A percentile compares a stretch with the other conserved stretches of the same genome.
phyloP scores from a whole-genome alignment of 345 rosid species.

The Xanthoceras sorbifolium region DNA sequence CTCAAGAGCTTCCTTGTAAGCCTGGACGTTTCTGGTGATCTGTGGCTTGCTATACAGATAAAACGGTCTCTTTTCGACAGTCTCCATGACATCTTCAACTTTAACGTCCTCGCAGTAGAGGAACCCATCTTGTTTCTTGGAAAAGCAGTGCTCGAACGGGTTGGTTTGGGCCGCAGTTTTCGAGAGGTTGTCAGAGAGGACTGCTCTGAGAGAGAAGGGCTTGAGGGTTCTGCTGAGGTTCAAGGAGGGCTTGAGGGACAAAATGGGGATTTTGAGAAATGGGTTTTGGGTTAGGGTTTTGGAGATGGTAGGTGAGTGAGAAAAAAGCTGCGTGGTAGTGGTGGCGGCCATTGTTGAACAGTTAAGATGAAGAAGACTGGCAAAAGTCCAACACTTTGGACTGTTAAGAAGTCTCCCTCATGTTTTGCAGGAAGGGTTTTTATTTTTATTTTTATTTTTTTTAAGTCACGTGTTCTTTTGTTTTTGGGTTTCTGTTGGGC shows the following conservation, averaged over 20 bases:
- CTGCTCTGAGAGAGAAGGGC: conserved; percentile 54
- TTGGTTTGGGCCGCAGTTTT: conserved; percentile 30
- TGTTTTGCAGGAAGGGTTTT: neutral
- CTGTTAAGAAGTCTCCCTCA: neutral
- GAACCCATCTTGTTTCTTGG: conserved; percentile 76
- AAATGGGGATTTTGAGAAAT: conserved; percentile 35
- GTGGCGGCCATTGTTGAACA: conserved; percentile 43
- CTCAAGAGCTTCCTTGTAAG: conserved; percentile 73
- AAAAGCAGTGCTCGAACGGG: conserved; percentile 73
- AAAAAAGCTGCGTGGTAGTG: conserved; percentile 12
- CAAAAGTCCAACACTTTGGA: neutral
- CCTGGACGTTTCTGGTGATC: conserved; percentile 81
- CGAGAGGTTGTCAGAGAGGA: conserved; percentile 51
- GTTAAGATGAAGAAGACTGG: conserved; percentile 15
- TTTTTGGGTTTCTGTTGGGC: neutral
- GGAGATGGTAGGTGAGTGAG: conserved; percentile 38
- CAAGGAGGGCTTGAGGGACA: conserved; percentile 36
- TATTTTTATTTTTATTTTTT: no score
- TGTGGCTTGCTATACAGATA: conserved; percentile 88
- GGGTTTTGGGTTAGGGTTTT: conserved; percentile 44
- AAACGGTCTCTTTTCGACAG: conserved; percentile 82
- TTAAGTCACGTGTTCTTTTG: neutral
- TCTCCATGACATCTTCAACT: conserved; percentile 79
- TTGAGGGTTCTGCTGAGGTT: conserved; percentile 34
- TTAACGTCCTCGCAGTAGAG: conserved; percentile 82